Evolutionary conservation across 805 yeast species (phyloP).

Genomic region (Kurtzmaniella cleridarum): DNA sequence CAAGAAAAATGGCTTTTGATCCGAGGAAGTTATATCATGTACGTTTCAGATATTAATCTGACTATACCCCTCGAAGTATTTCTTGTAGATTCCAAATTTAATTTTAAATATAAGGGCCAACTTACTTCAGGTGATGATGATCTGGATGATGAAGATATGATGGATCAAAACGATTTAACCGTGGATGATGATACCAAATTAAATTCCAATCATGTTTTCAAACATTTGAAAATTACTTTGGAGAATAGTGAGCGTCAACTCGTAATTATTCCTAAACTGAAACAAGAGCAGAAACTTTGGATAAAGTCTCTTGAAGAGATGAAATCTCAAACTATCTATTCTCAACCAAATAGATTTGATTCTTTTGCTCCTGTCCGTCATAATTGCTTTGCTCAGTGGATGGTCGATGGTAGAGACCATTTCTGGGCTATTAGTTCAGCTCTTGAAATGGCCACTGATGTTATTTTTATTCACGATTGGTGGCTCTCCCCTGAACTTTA

Average conservation of each 20-base stretch:
- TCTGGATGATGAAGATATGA: constrained; percentile 41
- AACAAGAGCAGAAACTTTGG: constrained; percentile 67
- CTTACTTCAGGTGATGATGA: constrained; percentile 13
- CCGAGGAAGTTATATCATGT: constrained; percentile 77
- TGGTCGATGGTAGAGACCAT: constrained; percentile 94
- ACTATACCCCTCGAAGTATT: constrained; percentile 91
- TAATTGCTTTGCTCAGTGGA: constrained; percentile 89
- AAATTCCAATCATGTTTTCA: constrained; percentile 43
- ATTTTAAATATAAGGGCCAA: constrained; percentile 45
- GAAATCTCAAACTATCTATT: constrained; percentile 68
- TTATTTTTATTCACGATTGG: constrained; percentile 95
- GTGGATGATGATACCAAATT: constrained; percentile 12
- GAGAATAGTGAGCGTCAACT: constrained; percentile 77
- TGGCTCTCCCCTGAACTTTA: constrained; percentile 96
- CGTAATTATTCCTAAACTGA: constrained; percentile 64
- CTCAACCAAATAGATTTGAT: constrained; percentile 66
- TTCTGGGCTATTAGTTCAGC: constrained; percentile 96
- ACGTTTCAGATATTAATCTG: constrained; percentile 79
- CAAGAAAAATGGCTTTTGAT: constrained; percentile 89
- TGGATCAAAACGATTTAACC: constrained; percentile 29
- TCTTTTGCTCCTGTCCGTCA: constrained; percentile 91
- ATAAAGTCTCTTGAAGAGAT: constrained; percentile 63
- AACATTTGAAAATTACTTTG: constrained; percentile 47
- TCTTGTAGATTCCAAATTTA: constrained; percentile 74
- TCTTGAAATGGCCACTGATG: constrained; percentile 87